Conservation (phyloP, 805 yeast genomes). For the Suhomyces emberorum region DNA sequence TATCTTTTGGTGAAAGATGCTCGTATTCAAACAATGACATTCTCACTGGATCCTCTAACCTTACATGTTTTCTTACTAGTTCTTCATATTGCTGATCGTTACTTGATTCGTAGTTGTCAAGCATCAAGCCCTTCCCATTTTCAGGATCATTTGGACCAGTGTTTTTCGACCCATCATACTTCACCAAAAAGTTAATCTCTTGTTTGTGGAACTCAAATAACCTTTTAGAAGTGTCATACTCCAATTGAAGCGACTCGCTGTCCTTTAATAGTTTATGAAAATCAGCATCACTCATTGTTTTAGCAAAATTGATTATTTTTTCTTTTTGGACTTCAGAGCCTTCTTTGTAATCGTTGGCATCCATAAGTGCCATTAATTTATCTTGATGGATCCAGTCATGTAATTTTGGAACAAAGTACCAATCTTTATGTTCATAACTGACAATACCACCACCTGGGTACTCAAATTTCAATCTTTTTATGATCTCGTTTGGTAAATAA, state of each 20-base stretch:
- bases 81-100: slow-evolving; percentile 1
- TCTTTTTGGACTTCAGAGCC: slow-evolving; percentile 9
- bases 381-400: slow-evolving; percentile 18
- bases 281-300: slow-evolving; percentile 25
- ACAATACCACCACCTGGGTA: slow-evolving; percentile 2
- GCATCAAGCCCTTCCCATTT: slow-evolving; percentile 1
- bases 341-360: slow-evolving; percentile 4
- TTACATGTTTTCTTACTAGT: slow-evolving; percentile 2
- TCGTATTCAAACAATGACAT: slow-evolving; percentile 10
- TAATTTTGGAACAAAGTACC: slow-evolving; percentile 18
- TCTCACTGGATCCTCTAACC: slow-evolving; percentile 5
- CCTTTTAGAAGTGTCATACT: slow-evolving; percentile 17
- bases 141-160: slow-evolving; percentile 4
- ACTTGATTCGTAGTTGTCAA: not conserved
- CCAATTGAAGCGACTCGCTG: slow-evolving; percentile 17
- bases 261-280: slow-evolving; percentile 15
- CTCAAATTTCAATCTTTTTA: slow-evolving; percentile 4
- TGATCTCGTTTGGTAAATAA: slow-evolving; percentile 13
- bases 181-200: slow-evolving; percentile 18
- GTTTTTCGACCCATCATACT: not conserved
- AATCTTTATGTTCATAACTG: slow-evolving; percentile 4
- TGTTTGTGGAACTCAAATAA: slow-evolving; percentile 16
- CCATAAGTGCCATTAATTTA: slow-evolving; percentile 6
- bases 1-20: not conserved
- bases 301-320: slow-evolving; percentile 12